Evolutionary conservation across 2,329 filamentous ascomycete genomes (phyloP).

Genomic region (Alternaria sp.): DNA sequence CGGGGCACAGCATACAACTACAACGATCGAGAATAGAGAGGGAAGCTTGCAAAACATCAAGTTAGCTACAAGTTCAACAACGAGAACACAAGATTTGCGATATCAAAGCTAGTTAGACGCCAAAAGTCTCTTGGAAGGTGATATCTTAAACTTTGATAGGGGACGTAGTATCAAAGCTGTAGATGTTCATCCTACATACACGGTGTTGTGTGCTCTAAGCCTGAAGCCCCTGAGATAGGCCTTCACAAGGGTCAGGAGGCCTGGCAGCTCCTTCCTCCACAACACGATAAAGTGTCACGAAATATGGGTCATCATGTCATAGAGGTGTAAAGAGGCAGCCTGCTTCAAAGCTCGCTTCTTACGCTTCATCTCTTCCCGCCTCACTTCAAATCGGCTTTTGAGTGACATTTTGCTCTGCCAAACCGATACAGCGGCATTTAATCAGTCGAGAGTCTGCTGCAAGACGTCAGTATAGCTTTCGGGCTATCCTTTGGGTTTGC

Average conservation of each 20-base stretch:
- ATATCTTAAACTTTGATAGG: constrained; percentile 14
- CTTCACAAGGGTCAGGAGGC: not conserved
- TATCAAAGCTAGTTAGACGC: not conserved
- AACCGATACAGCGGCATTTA: not conserved
- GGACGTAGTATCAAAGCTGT: constrained; percentile 8
- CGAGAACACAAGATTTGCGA: not conserved
- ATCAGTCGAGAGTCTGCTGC: not conserved
- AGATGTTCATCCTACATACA: constrained; percentile 4
- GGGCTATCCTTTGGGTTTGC: not conserved
- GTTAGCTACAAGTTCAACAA: not conserved
- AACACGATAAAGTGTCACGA: not conserved
- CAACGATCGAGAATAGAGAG: not conserved
- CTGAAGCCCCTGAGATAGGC: not conserved
- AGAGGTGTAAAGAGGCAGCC: not conserved
- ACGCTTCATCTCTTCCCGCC: not conserved
- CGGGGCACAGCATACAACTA: not conserved
- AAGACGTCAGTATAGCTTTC: not conserved
- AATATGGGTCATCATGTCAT: not conserved
- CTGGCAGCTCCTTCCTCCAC: constrained; percentile 3
- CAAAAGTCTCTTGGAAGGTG: no score
- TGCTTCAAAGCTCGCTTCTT: not conserved
- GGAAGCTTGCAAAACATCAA: not conserved
- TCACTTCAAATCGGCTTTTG: not conserved
- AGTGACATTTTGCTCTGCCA: not conserved
- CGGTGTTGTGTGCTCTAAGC: not conserved